phyloP scores from a whole-genome alignment of 768 basidiomycete genomes.

The Termitomyces sp. region DNA sequence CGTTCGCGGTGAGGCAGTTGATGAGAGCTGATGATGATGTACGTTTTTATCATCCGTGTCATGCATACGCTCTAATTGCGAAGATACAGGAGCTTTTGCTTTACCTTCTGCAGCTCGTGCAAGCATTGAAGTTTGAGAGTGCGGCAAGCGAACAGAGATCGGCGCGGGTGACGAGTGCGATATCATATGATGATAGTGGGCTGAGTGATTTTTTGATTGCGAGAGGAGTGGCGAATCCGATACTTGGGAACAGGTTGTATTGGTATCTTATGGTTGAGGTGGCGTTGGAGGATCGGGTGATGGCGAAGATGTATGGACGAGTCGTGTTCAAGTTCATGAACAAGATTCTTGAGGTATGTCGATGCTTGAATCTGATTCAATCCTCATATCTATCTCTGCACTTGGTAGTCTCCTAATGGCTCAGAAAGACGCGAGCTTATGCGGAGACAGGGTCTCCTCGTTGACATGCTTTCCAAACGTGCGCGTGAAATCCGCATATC shows the following conservation, averaged over 20 bases:
- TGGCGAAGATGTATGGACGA: conserved; percentile 90
- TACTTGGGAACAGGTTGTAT: conserved; percentile 87
- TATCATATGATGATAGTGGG: conserved; percentile 88
- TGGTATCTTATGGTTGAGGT: conserved; percentile 99
- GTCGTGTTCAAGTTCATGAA: conserved; percentile 90
- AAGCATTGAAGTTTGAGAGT: conserved; percentile 95
- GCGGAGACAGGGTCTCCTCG: conserved; percentile 84
- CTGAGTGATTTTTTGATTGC: conserved; percentile 88
- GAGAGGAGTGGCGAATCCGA: conserved; percentile 74
- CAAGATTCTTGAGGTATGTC: conserved; percentile 74
- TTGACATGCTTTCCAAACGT: conserved; percentile 78
- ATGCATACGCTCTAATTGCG: not conserved
- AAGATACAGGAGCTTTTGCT: conserved; percentile 76
- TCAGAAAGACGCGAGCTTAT: conserved; percentile 82
- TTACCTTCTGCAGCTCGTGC: conserved; percentile 93
- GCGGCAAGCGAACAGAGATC: conserved; percentile 71
- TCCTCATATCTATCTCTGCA: not conserved
- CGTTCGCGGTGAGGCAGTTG: conserved; percentile 90
- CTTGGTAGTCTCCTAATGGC: conserved; percentile 60
- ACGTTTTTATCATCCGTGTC: conserved; percentile 16
- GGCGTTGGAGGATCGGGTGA: conserved; percentile 75
- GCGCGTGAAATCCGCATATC: conserved; percentile 84
- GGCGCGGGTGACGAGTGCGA: conserved; percentile 65
- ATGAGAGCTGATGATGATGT: conserved; percentile 94
- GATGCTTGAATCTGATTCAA: not conserved